Percentiles rank a stretch among this genome's conserved stretches.
phyloP scores from a whole-genome alignment of 2,329 filamentous ascomycete genomes.

The Scytalidium sp. region DNA sequence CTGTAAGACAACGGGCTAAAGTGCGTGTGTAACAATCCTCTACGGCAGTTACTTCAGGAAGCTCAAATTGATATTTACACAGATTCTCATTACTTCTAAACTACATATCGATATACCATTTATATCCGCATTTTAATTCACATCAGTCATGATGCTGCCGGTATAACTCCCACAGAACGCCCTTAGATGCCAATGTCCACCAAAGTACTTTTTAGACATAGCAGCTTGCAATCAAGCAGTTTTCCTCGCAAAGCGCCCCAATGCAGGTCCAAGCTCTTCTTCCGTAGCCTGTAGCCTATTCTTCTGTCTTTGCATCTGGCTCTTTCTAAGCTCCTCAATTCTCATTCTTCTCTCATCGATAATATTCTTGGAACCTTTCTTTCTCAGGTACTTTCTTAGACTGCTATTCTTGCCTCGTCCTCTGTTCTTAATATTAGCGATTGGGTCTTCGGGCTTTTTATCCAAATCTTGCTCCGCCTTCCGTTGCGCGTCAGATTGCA shows the following conservation, averaged over 20 bases:
- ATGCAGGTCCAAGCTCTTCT: constrained; percentile 76
- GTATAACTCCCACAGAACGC: background rate
- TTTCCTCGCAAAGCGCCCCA: constrained; percentile 83
- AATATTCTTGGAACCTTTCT: constrained; percentile 89
- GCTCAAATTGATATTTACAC: no score
- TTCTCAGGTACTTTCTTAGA: constrained; percentile 82
- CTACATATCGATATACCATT: no score
- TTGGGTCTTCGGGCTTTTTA: constrained; percentile 54
- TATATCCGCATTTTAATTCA: no score
- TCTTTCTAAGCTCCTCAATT: constrained; percentile 76
- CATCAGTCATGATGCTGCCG: background rate
- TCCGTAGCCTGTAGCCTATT: constrained; percentile 65
- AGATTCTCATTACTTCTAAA: no score
- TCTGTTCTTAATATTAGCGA: constrained; percentile 67
- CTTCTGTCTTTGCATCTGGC: constrained; percentile 64
- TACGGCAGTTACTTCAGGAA: no score
- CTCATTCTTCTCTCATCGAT: constrained; percentile 92
- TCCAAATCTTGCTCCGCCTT: constrained; percentile 79
- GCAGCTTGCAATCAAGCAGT: no score
- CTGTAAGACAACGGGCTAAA: no score
- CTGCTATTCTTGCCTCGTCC: constrained; percentile 88
- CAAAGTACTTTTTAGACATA: no score
- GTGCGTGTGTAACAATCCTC: no score
- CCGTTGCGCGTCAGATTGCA: constrained; percentile 74
- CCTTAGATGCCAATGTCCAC: no score